Evolutionary conservation across 2,329 filamentous ascomycete species (phyloP).

Genomic region (Microthyrium microscopicum): DNA sequence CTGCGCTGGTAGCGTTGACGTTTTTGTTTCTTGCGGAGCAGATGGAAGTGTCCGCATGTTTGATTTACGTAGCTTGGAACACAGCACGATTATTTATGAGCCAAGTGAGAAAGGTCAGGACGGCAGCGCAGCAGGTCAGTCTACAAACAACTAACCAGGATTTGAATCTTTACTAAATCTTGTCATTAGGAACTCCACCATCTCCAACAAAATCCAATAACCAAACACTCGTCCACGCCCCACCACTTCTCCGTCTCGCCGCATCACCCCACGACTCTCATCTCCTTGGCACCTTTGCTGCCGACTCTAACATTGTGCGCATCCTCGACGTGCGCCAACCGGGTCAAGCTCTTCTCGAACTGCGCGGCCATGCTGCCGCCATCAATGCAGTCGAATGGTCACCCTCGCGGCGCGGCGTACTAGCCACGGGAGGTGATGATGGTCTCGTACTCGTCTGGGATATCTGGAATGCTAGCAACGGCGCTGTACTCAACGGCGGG

Average conservation of each 20-base stretch:
- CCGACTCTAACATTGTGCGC: slow-evolving; percentile 80
- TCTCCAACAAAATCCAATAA: slow-evolving; percentile 30
- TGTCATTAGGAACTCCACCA: not conserved
- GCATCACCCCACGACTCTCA: slow-evolving; percentile 93
- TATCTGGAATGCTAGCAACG: slow-evolving; percentile 51
- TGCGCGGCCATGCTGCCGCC: slow-evolving; percentile 70
- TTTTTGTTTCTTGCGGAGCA: slow-evolving; percentile 94
- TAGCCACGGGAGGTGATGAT: slow-evolving; percentile 86
- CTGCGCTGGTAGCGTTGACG: slow-evolving; percentile 94
- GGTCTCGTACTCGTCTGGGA: slow-evolving; percentile 90
- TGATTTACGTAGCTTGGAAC: slow-evolving; percentile 85
- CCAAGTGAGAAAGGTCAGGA: slow-evolving; percentile 64
- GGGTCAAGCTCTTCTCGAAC: slow-evolving; percentile 82
- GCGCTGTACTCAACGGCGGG: slow-evolving; percentile 24
- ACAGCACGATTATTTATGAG: slow-evolving; percentile 98
- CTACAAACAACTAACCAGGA: slow-evolving; percentile 24
- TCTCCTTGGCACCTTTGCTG: slow-evolving; percentile 89
- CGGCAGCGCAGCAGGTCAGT: too few relatives aligned
- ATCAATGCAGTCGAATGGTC: slow-evolving; percentile 97
- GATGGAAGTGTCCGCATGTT: slow-evolving; percentile 99
- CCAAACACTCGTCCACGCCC: slow-evolving; percentile 49
- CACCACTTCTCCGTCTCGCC: slow-evolving; percentile 60
- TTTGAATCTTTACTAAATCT: slow-evolving; percentile 8
- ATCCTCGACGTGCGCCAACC: slow-evolving; percentile 94
- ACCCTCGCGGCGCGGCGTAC: slow-evolving; percentile 64